phyloP scores from a whole-genome alignment of 2,329 filamentous ascomycete species.

The Penicillium sp. region DNA sequence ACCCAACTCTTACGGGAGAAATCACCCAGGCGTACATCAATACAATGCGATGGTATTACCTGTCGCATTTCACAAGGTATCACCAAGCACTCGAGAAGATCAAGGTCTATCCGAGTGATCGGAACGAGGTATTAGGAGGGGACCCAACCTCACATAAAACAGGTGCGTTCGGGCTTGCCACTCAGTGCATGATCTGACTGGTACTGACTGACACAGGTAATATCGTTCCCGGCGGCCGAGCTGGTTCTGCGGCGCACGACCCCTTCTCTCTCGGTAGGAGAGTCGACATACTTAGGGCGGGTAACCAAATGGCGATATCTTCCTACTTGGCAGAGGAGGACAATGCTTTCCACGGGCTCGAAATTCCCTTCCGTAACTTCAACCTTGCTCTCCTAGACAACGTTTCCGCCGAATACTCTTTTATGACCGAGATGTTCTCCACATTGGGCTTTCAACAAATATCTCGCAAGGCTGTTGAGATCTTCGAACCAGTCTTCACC shows the following conservation, averaged over 20 bases:
- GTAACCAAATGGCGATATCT: slow-evolving; percentile 68
- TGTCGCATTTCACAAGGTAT: slow-evolving; percentile 83
- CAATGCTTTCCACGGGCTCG: slow-evolving; percentile 72
- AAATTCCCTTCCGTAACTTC: slow-evolving; percentile 85
- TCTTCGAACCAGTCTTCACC: slow-evolving; percentile 83
- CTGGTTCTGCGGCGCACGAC: slow-evolving; percentile 53
- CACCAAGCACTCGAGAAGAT: slow-evolving; percentile 73
- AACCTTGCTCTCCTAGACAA: slow-evolving; percentile 92
- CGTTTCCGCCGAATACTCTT: slow-evolving; percentile 86
- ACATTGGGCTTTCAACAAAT: slow-evolving; percentile 67
- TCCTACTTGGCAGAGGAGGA: slow-evolving; percentile 90
- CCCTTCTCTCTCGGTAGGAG: slow-evolving; percentile 81
- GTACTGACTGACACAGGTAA: too few relatives aligned
- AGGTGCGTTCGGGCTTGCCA: too few relatives aligned
- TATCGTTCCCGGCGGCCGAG: slow-evolving; percentile 34
- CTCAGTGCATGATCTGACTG: too few relatives aligned
- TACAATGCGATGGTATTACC: slow-evolving; percentile 98
- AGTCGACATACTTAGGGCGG: slow-evolving; percentile 63
- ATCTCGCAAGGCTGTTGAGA: slow-evolving; percentile 72
- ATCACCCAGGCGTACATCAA: slow-evolving; percentile 91
- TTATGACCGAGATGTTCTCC: slow-evolving; percentile 81
- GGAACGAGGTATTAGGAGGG: slow-evolving; percentile 70
- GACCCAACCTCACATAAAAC: slow-evolving; percentile 61
- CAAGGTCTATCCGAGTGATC: slow-evolving; percentile 72
- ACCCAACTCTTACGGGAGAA: slow-evolving; percentile 74